Evolutionary conservation across 305 asterid species (phyloP).

Genomic region (Withania somnifera): DNA sequence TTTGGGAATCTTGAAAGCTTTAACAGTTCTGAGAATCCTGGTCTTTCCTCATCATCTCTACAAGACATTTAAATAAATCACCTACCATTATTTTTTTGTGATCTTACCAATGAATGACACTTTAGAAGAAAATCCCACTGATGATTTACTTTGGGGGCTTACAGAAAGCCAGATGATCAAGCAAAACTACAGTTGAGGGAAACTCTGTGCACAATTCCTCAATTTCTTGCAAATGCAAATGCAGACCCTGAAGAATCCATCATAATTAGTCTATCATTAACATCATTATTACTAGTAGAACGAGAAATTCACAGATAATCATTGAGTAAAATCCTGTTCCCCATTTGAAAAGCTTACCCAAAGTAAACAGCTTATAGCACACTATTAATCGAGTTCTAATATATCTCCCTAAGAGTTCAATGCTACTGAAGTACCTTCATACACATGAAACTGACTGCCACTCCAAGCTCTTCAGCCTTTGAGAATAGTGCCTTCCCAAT

Average conservation of each 20-base stretch:
- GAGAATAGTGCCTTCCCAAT: conserved; percentile 75
- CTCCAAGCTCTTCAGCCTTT: conserved; percentile 87
- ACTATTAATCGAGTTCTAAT: not conserved
- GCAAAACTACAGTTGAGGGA: conserved; percentile 67
- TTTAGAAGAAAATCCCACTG: not conserved
- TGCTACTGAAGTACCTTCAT: conserved; percentile 42
- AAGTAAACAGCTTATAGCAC: not conserved
- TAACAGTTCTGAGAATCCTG: conserved; percentile 38
- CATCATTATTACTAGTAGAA: not conserved
- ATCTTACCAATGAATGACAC: not conserved
- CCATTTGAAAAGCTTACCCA: not conserved
- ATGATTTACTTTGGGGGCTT: conserved; percentile 73
- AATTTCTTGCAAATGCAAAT: conserved; percentile 62
- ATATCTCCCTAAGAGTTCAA: not conserved
- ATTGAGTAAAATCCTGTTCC: not conserved
- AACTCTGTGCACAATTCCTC: conserved; percentile 62
- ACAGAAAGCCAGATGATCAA: conserved; percentile 81
- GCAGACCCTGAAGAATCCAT: conserved; percentile 51
- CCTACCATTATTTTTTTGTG: not conserved
- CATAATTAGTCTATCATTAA: not conserved
- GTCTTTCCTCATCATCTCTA: conserved; percentile 52
- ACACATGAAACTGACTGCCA: conserved; percentile 90
- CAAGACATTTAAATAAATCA: not conserved
- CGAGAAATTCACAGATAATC: not conserved
- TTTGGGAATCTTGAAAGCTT: conserved; percentile 72